Evolutionary conservation across 192 early-diverging fungal genomes (phyloP), one percentile per base, ranked within the genome.

Genomic region (Mortierella hygrophila): DNA sequence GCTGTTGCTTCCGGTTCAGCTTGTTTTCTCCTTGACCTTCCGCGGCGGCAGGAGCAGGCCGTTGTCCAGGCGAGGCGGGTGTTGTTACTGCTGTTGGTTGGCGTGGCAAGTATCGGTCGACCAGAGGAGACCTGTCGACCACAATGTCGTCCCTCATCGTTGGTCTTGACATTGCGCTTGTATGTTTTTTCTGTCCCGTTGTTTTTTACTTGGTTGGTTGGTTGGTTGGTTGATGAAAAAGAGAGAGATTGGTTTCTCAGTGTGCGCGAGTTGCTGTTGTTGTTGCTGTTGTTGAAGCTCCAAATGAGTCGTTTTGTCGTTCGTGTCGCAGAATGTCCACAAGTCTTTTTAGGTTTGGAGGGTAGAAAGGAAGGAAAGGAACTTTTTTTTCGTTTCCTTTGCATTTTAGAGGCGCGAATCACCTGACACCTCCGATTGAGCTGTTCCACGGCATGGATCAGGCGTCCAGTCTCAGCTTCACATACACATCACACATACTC

Each of bases 71-170:
- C 29, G 83, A 32, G 32, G 73, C 37, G 4, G 63, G 3, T 13
- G 72, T 8, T 11, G 46, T 23, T 57, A 21, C 23, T 37, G 57
- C 16, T 18, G 42, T 47, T 44, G 49, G 70, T 23, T 65, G 74
- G 57, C n/a, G 32, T 74, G 83, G 84, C 18, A 86, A 71, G 40
- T 86, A 86, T 20, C 81, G 84, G 5, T 81, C 70, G 4, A 86
- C 60, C 5, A 86, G 2, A 7, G 79, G 68, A 0, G 84, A 86
- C 49, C 46, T 38, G 84, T 86, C 65, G 65, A 86, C 84, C 76
- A 86, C 84, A 49, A 86, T 86, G 76, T 86, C 84, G 74, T 86
- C 84, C 52, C 75, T 86, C 79, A 86, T 86, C 3, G 84, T 86
- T n/a, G 76, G 41, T 35, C 55, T 70, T 77, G 81, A 37, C 75